A percentile compares a stretch with the other conserved stretches of the same genome.
These are phyloP conservation scores for Kwoniella heveanensis DNA, from an alignment of 768 basidiomycete species.

Conservation along the genomic window DNA sequence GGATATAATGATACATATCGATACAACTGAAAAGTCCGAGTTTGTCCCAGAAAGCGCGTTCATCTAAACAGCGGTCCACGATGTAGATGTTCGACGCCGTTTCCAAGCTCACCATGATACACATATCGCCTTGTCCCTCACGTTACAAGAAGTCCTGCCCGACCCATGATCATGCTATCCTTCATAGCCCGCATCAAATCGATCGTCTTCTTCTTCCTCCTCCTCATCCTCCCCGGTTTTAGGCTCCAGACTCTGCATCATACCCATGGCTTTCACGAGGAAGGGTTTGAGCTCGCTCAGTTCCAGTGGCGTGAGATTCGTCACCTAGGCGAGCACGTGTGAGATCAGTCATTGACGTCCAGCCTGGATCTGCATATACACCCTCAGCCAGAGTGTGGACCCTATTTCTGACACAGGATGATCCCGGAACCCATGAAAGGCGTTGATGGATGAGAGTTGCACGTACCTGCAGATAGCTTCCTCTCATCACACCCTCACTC, in stretches of 20 bases:
- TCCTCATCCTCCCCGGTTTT: slow-evolving; percentile 22
- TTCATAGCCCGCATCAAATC: background rate
- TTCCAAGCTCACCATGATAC: background rate
- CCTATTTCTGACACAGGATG: no score
- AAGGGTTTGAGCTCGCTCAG: slow-evolving; percentile 53
- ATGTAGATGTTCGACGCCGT: no score
- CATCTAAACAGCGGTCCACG: no score
- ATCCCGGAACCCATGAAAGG: no score
- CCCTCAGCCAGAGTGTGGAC: no score
- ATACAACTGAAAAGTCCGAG: no score
- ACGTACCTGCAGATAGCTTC: slow-evolving; percentile 47
- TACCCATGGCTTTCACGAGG: slow-evolving; percentile 53
- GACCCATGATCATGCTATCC: background rate
- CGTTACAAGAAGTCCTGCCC: background rate
- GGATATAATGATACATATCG: no score
- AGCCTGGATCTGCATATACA: no score
- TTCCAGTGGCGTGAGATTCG: slow-evolving; percentile 52
- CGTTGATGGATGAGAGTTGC: no score
- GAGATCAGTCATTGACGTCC: background rate
- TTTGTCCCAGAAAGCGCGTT: no score
- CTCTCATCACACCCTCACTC: slow-evolving; percentile 54
- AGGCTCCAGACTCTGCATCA: slow-evolving; percentile 52
- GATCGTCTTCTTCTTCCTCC: slow-evolving; percentile 38
- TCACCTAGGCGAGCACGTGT: slow-evolving; percentile 34
- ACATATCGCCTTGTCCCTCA: background rate